Evolutionary conservation across 2,329 filamentous ascomycete species (phyloP).

Genomic region (Alternaria novae-zelandiae): DNA sequence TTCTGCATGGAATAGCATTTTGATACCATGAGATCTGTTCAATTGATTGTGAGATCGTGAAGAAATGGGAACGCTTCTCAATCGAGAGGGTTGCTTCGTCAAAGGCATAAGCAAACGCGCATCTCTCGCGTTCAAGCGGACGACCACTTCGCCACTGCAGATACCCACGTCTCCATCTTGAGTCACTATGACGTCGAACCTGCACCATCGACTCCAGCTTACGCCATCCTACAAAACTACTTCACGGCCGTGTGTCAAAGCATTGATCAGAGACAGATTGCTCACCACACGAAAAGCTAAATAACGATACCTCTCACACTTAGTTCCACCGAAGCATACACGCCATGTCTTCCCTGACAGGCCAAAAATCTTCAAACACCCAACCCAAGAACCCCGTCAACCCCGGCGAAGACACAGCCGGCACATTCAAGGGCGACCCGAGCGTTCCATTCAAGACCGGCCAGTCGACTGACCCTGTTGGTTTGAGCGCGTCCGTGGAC

Average conservation of each 20-base stretch:
- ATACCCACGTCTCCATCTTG: not conserved
- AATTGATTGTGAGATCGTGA: not conserved
- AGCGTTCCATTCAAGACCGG: conserved; percentile 13
- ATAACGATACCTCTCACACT: not conserved
- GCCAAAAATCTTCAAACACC: conserved; percentile 19
- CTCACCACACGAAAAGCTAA: not conserved
- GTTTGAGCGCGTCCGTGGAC: conserved; percentile 7
- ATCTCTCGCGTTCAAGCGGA: not conserved
- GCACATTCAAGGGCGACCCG: conserved; percentile 8
- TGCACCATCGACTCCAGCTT: not conserved
- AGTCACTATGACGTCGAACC: conserved; percentile 11
- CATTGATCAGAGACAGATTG: not conserved
- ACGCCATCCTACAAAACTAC: not conserved
- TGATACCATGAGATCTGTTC: not conserved
- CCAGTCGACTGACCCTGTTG: not conserved
- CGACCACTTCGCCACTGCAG: not conserved
- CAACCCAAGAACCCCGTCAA: conserved; percentile 20
- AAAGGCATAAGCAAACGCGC: not conserved
- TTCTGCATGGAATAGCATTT: not conserved
- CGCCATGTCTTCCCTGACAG: conserved; percentile 19
- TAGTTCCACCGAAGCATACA: not conserved
- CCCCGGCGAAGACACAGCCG: conserved; percentile 1
- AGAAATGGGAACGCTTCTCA: not conserved
- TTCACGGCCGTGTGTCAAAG: not conserved
- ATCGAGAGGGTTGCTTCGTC: not conserved